Evolutionary conservation across 116 monocot species (phyloP), one percentile per base, ranked within the genome.

Genomic region (Papilionanthe hybrid): DNA sequence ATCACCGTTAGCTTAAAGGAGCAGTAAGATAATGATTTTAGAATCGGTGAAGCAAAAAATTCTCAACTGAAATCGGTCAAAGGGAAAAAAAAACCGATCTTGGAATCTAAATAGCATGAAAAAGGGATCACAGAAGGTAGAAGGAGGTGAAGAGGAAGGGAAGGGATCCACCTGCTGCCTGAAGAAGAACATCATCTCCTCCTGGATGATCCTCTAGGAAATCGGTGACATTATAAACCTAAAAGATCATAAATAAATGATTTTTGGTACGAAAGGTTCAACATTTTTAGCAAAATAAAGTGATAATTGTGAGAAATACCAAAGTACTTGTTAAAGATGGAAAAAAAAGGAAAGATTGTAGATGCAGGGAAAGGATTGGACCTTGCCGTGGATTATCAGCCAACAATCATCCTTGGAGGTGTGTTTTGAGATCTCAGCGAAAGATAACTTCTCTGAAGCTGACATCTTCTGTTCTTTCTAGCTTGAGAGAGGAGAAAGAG

Each of bases 361-460:
- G 53, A 53, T 53, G 47, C 0, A 57, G 57, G 18, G 0, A 20
- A 57, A 41, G 17, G 42, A 42, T 32, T 32, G 45, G 0, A 82
- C 82, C 78, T 78, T 82, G 63, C 82, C 82, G 75, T 85, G 80
- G 78, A 88, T 88, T 42, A 85, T 72, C 58, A 88, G 30, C 88
- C 88, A 88, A 66, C 88, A 88, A 55, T 88, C 88, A 28, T 85
- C 78, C 58, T 83, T 85, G 55, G 77, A 78, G 75, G 66, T 83
- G 83, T 88, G 88, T 42, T 79, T 74, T 5, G 78, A 83, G 74
- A 88, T 77, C 37, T 85, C 83, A 47, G 88, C 78, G 63, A 74
- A 13, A 8, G 83, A 75, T 43, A 45, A 74, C 63, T 63, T 74
- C 29, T 79, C 60, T 20, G 55, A 57, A 2, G 27, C 73, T 28